Percentiles rank a stretch among this genome's conserved stretches.
These are phyloP conservation scores for Populus pruinosa DNA, from an alignment of 345 rosid species.

Conservation along the genomic window DNA sequence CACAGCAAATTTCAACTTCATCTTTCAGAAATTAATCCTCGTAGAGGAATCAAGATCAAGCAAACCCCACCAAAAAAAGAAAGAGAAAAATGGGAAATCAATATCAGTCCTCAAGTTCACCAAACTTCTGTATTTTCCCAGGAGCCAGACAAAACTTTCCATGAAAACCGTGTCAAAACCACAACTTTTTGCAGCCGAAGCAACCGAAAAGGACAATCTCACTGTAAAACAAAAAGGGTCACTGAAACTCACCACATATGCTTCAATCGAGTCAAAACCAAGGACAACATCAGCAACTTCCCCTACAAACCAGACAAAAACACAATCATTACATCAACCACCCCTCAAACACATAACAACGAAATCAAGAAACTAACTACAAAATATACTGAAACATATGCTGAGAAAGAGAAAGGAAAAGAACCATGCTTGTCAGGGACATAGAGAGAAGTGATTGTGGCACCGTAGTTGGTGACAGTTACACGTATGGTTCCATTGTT, in stretches of 20 bases:
- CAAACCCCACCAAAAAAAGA: background rate
- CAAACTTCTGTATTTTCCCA: background rate
- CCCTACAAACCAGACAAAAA: constrained; percentile 36
- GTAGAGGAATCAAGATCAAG: background rate
- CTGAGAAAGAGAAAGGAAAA: background rate
- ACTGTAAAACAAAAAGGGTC: background rate
- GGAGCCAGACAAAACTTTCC: background rate
- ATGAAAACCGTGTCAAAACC: background rate
- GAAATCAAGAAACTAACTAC: background rate
- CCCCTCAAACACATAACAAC: background rate
- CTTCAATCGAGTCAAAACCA: constrained; percentile 80
- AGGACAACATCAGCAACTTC: constrained; percentile 69
- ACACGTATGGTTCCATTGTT: constrained; percentile 15
- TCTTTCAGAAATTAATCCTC: background rate
- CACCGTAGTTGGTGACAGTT: background rate
- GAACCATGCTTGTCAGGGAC: constrained; percentile 76
- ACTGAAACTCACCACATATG: constrained; percentile 51
- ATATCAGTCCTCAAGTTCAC: background rate
- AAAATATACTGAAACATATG: background rate
- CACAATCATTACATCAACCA: background rate
- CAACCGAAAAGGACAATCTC: background rate
- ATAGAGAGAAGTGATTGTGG: constrained; percentile 53
- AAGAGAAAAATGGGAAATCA: background rate
- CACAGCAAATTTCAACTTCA: background rate
- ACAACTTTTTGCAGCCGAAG: background rate